These are phyloP conservation scores for Xylaria flabelliformis DNA, from an alignment of 495 filamentous ascomycete species.

Conservation along the genomic window DNA sequence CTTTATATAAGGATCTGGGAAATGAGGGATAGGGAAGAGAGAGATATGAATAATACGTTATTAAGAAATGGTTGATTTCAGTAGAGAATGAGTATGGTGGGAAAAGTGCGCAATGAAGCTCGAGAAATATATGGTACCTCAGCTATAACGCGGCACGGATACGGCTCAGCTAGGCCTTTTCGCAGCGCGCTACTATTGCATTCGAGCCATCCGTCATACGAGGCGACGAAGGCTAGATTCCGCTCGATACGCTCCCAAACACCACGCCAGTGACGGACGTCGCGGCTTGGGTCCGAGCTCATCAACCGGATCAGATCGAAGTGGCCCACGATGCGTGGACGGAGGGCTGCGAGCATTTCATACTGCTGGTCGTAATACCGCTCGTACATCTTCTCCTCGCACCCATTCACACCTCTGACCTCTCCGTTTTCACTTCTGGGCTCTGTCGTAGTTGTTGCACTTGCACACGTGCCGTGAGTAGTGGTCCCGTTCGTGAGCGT, in stretches of 20 bases:
- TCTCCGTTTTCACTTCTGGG: neutral
- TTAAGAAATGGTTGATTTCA: neutral
- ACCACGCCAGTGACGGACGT: constrained; percentile 54
- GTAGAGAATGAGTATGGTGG: neutral
- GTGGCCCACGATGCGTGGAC: constrained; percentile 85
- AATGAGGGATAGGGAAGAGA: neutral
- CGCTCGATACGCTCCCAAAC: constrained; percentile 78
- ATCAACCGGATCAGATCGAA: constrained; percentile 90
- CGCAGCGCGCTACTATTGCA: constrained; percentile 84
- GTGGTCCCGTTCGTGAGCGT: neutral
- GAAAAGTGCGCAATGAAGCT: neutral
- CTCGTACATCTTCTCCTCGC: constrained; percentile 75
- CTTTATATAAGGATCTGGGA: neutral
- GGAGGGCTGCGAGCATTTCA: constrained; percentile 75
- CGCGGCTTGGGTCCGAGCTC: constrained; percentile 68
- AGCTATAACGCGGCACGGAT: constrained; percentile 81
- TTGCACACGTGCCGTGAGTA: neutral
- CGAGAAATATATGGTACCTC: constrained; percentile 43
- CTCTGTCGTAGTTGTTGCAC: neutral
- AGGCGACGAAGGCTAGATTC: constrained; percentile 73
- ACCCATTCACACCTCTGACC: constrained; percentile 36
- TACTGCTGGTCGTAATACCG: constrained; percentile 88
- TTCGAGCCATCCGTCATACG: constrained; percentile 84
- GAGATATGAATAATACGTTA: neutral
- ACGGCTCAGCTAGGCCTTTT: constrained; percentile 90